Evolutionary conservation across 441 rosid species (phyloP).

Genomic region (Bruguiera hainesii): DNA sequence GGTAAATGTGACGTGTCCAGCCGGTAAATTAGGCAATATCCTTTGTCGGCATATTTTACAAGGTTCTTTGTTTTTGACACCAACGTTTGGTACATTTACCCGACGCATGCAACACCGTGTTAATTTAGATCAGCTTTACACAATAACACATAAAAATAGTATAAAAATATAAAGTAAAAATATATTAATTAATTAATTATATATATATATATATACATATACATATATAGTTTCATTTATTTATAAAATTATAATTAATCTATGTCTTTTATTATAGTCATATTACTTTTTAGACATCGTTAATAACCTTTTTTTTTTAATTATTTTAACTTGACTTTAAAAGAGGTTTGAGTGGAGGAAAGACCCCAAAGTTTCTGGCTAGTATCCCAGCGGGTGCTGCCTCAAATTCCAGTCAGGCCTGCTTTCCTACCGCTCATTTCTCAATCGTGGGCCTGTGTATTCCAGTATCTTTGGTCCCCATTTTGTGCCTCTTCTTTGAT

Average conservation of each 20-base stretch:
- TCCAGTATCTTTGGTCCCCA: neutral
- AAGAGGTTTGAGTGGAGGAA: slow-evolving; percentile 31
- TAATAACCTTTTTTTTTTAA: neutral
- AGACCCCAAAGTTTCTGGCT: slow-evolving; percentile 5
- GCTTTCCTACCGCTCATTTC: slow-evolving; percentile 14
- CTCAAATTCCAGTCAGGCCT: slow-evolving; percentile 6
- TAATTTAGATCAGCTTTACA: no score
- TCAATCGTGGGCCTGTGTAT: slow-evolving; percentile 21
- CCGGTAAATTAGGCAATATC: no score
- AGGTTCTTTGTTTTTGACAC: no score
- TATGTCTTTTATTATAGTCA: neutral
- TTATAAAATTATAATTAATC: neutral
- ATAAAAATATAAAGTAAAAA: no score
- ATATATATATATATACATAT: no score
- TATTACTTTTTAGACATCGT: neutral
- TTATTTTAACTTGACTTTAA: slow-evolving; percentile 18
- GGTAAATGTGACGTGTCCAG: no score
- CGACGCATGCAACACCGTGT: no score
- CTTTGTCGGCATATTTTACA: no score
- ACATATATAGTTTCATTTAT: no score
- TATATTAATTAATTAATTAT: no score
- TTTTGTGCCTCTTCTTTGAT: neutral
- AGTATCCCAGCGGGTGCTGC: slow-evolving; percentile 6
- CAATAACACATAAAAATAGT: no score
- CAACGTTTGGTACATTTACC: no score